Percentiles rank a stretch among this genome's conserved stretches.
Conservation (phyloP, 2,329 filamentous ascomycete species). For the Colletotrichum phormii region DNA sequence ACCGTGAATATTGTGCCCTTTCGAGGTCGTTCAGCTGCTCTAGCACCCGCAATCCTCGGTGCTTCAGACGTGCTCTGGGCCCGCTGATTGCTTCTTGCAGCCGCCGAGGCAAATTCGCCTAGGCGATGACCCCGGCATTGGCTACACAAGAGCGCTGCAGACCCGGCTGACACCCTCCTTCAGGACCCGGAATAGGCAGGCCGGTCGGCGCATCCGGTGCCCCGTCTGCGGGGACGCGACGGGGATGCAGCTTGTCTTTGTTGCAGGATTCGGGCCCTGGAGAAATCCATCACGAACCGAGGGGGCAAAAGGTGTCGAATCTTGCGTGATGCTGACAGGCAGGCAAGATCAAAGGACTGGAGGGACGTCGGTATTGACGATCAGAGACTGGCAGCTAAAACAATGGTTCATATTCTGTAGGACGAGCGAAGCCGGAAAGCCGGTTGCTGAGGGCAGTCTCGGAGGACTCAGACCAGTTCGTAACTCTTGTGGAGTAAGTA, state of each 20-base stretch:
- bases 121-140: slow-evolving; percentile 18
- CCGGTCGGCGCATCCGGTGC: slow-evolving; percentile 33
- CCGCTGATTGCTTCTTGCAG: slow-evolving; percentile 30
- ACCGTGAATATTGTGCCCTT: background rate
- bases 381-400: background rate
- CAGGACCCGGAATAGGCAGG: slow-evolving; percentile 32
- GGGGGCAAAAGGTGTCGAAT: background rate
- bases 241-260: slow-evolving; percentile 25
- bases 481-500: slow-evolving; percentile 21
- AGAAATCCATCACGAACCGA: slow-evolving; percentile 2
- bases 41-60: slow-evolving; percentile 9
- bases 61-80: background rate
- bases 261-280: slow-evolving; percentile 27
- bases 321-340: background rate
- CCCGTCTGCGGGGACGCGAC: slow-evolving; percentile 29
- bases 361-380: background rate
- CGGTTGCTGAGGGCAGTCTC: slow-evolving; percentile 15
- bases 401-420: background rate
- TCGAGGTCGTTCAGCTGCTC: slow-evolving; percentile 26
- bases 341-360: background rate
- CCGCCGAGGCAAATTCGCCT: slow-evolving; percentile 32
- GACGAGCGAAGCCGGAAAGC: slow-evolving; percentile 11
- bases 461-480: slow-evolving; percentile 22
- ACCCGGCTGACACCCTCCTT: slow-evolving; percentile 26
- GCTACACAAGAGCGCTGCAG: slow-evolving; percentile 7